phyloP scores from a whole-genome alignment of 1,284 basidiomycete genomes.

The Trametes versicolor region DNA sequence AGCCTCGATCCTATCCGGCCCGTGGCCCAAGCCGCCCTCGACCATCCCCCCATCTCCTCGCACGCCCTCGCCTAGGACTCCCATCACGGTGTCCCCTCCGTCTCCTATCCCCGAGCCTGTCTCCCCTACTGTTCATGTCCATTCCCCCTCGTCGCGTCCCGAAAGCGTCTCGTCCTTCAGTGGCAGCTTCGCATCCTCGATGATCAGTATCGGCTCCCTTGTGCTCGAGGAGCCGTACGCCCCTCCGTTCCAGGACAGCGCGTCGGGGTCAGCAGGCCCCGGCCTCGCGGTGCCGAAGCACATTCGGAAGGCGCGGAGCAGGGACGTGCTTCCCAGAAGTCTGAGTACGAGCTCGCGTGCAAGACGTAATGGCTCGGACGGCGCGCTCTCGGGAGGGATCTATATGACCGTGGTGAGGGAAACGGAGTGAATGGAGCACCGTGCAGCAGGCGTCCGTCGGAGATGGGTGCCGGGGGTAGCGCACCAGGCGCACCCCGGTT shows the following conservation, averaged over 20 bases:
- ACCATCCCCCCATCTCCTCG: slow-evolving; percentile 34
- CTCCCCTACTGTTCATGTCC: slow-evolving; percentile 7
- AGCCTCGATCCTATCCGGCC: slow-evolving; percentile 40
- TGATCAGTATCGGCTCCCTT: slow-evolving; percentile 40
- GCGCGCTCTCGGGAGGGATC: slow-evolving; percentile 41
- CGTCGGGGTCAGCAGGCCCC: slow-evolving; percentile 7
- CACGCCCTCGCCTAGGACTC: slow-evolving; percentile 25
- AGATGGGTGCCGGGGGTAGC: no score
- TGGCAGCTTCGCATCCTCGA: slow-evolving; percentile 42
- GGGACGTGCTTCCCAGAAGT: slow-evolving; percentile 35
- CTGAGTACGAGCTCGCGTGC: slow-evolving; percentile 30
- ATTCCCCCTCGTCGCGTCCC: slow-evolving; percentile 22
- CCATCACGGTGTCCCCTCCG: slow-evolving; percentile 31
- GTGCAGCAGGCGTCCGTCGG: background rate
- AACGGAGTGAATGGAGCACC: slow-evolving; percentile 35
- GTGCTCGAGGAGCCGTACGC: slow-evolving; percentile 36
- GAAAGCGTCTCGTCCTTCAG: slow-evolving; percentile 34
- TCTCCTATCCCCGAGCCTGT: slow-evolving; percentile 14
- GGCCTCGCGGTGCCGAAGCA: slow-evolving; percentile 31
- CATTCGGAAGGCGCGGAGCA: slow-evolving; percentile 36
- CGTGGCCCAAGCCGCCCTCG: slow-evolving; percentile 46
- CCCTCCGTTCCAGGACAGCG: slow-evolving; percentile 40
- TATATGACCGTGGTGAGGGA: slow-evolving; percentile 54
- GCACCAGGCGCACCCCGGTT: no score
- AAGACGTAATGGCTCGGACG: slow-evolving; percentile 30